These are phyloP conservation scores for Asterionellopsis glacialis DNA, from an alignment of 108 stramenopile genomes.

Conservation along the genomic window DNA sequence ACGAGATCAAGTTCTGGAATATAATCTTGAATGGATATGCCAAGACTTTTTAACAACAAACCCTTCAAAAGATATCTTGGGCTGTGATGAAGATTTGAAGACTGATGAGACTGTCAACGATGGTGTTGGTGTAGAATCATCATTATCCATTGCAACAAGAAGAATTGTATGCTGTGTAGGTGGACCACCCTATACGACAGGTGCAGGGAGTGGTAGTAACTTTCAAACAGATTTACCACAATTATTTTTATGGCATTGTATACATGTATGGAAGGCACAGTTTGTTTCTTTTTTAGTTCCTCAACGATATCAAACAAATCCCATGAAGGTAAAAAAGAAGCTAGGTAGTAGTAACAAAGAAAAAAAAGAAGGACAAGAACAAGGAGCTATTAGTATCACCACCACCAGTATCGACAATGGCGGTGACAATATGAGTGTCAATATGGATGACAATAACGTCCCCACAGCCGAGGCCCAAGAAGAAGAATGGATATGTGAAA, in stretches of 20 bases:
- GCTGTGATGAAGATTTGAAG: too few species aligned
- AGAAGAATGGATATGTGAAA: conserved; percentile 12
- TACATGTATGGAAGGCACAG: conserved; percentile 24
- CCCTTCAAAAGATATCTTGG: too few species aligned
- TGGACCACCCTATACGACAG: conserved; percentile 33
- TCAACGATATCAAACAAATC: conserved; percentile 9
- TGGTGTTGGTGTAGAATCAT: too few species aligned
- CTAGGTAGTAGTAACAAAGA: background rate
- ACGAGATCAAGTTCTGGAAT: too few species aligned
- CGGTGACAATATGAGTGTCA: background rate
- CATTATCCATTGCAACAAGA: too few species aligned
- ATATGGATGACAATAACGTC: background rate
- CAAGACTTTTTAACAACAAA: conserved; percentile 24
- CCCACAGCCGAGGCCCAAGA: too few species aligned
- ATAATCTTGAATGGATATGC: conserved; percentile 5
- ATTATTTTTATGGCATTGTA: conserved; percentile 24
- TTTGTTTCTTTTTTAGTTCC: conserved; percentile 26
- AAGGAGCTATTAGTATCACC: too few species aligned
- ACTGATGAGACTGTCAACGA: too few species aligned
- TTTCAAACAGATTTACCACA: conserved; percentile 26
- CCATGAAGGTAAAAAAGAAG: background rate
- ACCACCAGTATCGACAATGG: too few species aligned
- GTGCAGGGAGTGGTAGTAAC: conserved; percentile 15
- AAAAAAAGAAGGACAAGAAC: background rate
- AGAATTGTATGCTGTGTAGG: conserved; percentile 27